These are phyloP conservation scores for Pecoramyces ruminantium DNA, from an alignment of 192 early-diverging fungal species.

Conservation along the genomic window DNA sequence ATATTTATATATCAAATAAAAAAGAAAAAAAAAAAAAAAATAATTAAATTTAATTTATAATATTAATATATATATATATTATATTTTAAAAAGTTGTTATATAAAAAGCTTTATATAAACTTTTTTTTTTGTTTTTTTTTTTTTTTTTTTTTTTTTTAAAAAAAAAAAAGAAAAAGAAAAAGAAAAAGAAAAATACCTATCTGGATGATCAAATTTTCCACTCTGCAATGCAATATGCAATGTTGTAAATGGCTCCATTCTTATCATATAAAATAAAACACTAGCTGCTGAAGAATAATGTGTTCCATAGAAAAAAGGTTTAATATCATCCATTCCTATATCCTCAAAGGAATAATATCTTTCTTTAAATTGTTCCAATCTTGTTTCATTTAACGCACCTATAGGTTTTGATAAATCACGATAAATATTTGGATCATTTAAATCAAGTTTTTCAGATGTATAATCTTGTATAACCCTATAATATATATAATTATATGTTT, in stretches of 20 bases:
- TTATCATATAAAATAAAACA: conserved; percentile 72
- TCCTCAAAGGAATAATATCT: conserved; percentile 41
- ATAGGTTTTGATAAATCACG: conserved; percentile 84
- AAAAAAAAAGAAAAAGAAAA: too few species aligned
- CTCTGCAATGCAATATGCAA: neutral
- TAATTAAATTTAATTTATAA: conserved; percentile 27
- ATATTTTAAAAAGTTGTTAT: conserved; percentile 17
- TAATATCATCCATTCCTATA: neutral
- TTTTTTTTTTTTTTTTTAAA: too few species aligned
- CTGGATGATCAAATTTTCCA: neutral
- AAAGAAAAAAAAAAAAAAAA: too few species aligned
- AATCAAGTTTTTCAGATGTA: conserved; percentile 32
- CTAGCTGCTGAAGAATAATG: conserved; percentile 89
- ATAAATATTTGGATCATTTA: conserved; percentile 55
- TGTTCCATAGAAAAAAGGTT: conserved; percentile 75
- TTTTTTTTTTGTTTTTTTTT: too few species aligned
- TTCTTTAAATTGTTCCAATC: conserved; percentile 45
- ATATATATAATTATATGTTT: conserved; percentile 8
- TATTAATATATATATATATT: conserved; percentile 70
- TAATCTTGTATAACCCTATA: neutral
- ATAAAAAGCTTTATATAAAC: too few species aligned
- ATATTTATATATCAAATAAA: too few species aligned
- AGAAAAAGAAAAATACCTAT: too few species aligned
- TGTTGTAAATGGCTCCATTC: conserved; percentile 72
- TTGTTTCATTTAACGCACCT: conserved; percentile 59